Evolutionary conservation across 176 grass and related monocot genomes (phyloP).

Genomic region (Leersia perrieri): DNA sequence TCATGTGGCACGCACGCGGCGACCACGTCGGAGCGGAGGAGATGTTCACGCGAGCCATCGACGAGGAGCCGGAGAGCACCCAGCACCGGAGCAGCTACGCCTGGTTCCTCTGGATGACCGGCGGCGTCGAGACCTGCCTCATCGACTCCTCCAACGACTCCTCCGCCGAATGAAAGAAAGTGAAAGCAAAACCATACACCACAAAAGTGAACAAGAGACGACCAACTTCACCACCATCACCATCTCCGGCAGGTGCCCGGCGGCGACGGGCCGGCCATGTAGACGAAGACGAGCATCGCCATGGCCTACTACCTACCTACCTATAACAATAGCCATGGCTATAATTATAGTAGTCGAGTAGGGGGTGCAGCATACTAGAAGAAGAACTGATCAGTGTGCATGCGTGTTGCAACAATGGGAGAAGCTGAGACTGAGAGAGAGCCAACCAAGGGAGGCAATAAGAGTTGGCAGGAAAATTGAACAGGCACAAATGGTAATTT

Average conservation of each 20-base stretch:
- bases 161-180: slow-evolving; percentile 35
- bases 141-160: slow-evolving; percentile 25
- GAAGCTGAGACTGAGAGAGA: not conserved
- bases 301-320: too few relatives aligned
- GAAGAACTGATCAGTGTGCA: slow-evolving; percentile 11
- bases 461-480: slow-evolving; percentile 24
- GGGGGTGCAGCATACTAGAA: slow-evolving; percentile 29
- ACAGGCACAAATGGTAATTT: slow-evolving; percentile 15
- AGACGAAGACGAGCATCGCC: slow-evolving; percentile 5
- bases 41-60: slow-evolving; percentile 64
- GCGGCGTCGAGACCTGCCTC: slow-evolving; percentile 66
- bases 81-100: slow-evolving; percentile 60
- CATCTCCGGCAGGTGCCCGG: slow-evolving; percentile 40
- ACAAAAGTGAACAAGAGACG: slow-evolving; percentile 5
- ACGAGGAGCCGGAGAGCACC: slow-evolving; percentile 61
- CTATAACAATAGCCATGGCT: slow-evolving; percentile 1
- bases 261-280: slow-evolving; percentile 42
- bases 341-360: slow-evolving; percentile 9
- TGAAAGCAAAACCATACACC: too few relatives aligned
- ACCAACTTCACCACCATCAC: slow-evolving; percentile 17
- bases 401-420: slow-evolving; percentile 12
- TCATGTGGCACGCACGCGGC: slow-evolving; percentile 67
- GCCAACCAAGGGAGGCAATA: slow-evolving; percentile 37
- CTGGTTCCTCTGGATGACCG: slow-evolving; percentile 81
- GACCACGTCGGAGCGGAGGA: slow-evolving; percentile 65